Conservation (phyloP, 2,329 filamentous ascomycete genomes). For the Aspergillus pseudoterreus region DNA sequence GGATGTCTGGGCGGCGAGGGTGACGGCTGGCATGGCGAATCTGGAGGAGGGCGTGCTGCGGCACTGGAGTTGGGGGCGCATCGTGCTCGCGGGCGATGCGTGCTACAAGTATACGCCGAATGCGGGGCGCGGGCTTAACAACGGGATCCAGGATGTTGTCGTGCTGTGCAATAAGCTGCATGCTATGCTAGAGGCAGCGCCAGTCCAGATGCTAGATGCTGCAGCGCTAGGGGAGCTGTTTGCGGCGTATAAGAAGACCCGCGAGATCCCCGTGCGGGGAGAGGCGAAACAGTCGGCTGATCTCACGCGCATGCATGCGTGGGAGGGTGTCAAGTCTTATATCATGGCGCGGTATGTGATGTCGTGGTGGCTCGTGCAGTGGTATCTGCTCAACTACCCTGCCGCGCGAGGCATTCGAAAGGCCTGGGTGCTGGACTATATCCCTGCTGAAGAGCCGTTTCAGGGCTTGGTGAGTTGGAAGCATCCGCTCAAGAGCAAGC, state of each 20-base stretch:
- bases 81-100: constrained; percentile 37
- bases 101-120: constrained; percentile 40
- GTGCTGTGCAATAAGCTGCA: constrained; percentile 13
- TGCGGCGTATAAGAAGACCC: constrained; percentile 1
- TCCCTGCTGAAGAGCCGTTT: neutral
- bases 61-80: constrained; percentile 34
- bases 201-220: too few species aligned
- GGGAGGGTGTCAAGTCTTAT: neutral
- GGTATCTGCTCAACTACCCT: neutral
- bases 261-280: neutral
- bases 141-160: constrained; percentile 31
- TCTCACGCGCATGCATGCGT: neutral
- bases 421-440: neutral
- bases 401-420: neutral
- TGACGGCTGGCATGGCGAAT: constrained; percentile 26
- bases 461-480: too few species aligned
- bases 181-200: neutral
- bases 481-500: too few species aligned
- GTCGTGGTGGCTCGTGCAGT: neutral
- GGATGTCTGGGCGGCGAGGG: constrained; percentile 23
- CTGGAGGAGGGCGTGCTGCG: constrained; percentile 37
- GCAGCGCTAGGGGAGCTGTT: neutral
- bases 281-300: neutral
- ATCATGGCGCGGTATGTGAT: neutral
- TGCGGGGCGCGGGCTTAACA: constrained; percentile 30